Evolutionary conservation across 164 flowering plant genomes (phyloP), one percentile per base, ranked within the genome.

Genomic region (Liriodendron chinense): DNA sequence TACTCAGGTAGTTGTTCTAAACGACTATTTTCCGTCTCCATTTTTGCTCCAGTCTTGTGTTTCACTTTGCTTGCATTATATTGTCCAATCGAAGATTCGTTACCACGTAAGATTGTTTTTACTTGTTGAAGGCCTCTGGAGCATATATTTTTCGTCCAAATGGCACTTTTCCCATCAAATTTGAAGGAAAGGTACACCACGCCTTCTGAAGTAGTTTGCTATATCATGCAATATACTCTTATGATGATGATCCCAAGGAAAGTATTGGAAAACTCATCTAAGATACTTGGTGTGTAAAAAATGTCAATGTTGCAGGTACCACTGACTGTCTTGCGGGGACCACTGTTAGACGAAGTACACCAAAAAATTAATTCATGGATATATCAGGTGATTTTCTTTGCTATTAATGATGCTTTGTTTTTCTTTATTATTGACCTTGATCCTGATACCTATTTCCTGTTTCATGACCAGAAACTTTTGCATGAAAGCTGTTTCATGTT

Each of bases 131-230:
- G 98, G 97, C 97, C 47, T 92, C 99, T 72, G 98, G 98, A 72
- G 98, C 99, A 71, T 96, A 96, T 80, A 76, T 96, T 71, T 96
- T 96, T 78, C 98, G 99, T 70, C 99, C 98, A 77, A 94, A 92
- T 87, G 89, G 86, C 53, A 88, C 93, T 71, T 84, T 77, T 84
- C 77, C 80, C 64, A 84, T 92, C 72, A 79, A 81, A 70, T 81
- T 90, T 75, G 88, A 83, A 57, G 78, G 72, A 76, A 77, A 87
- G 97, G 99, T 92, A 82, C 43, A 34, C 0, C 16, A 53, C 2
- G 59, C 59, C 47, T 24, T 9, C 25, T 23, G 68, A 65, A 65
- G 9, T 18, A 34, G 43, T 20, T 34, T 63, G 18, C 56, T 57
- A 7, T 14, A n/a, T 9, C 16, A 25, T 56, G 34, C 1, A 34